A percentile compares a stretch with the other conserved stretches of the same genome.
phyloP scores from a whole-genome alignment of 2,329 filamentous ascomycete genomes.

The Aspergillus pseudoviridinutans region DNA sequence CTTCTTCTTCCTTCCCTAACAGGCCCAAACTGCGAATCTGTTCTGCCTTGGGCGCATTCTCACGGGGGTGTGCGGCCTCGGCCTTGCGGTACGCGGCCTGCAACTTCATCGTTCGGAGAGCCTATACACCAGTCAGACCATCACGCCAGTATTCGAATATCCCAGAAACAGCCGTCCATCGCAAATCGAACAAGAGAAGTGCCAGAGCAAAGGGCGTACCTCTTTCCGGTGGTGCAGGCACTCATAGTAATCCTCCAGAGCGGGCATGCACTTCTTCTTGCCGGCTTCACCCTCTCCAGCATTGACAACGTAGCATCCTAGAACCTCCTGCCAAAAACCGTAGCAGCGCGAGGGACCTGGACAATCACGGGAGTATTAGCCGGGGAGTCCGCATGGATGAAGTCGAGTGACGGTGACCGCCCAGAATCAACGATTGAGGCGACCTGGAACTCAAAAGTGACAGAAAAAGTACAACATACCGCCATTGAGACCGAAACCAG shows the following conservation, averaged over 20 bases:
- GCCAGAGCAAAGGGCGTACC: constrained; percentile 52
- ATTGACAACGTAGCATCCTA: constrained; percentile 97
- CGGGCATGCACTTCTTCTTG: constrained; percentile 80
- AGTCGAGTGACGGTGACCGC: constrained; percentile 3
- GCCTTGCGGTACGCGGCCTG: constrained; percentile 82
- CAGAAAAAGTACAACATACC: constrained; percentile 36
- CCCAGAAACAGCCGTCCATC: background rate
- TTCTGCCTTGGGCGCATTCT: constrained; percentile 75
- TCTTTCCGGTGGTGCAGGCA: constrained; percentile 99
- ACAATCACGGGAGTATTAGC: constrained; percentile 20
- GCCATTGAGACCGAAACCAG: constrained; percentile 53
- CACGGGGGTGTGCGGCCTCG: constrained; percentile 69
- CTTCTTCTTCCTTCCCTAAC: constrained; percentile 77
- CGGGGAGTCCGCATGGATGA: constrained; percentile 11
- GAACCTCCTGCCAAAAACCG: constrained; percentile 98
- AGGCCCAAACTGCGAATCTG: constrained; percentile 85
- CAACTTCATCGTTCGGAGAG: constrained; percentile 70
- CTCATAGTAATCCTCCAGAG: constrained; percentile 96
- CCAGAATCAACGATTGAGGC: constrained; percentile 11
- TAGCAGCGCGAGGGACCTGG: constrained; percentile 78
- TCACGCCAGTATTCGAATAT: background rate
- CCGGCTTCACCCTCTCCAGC: constrained; percentile 73
- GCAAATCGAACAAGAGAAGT: background rate
- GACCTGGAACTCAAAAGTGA: background rate
- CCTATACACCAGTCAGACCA: constrained; percentile 47